Conservation (phyloP, 495 filamentous ascomycete genomes). For the Aspergillus kassunensis region DNA sequence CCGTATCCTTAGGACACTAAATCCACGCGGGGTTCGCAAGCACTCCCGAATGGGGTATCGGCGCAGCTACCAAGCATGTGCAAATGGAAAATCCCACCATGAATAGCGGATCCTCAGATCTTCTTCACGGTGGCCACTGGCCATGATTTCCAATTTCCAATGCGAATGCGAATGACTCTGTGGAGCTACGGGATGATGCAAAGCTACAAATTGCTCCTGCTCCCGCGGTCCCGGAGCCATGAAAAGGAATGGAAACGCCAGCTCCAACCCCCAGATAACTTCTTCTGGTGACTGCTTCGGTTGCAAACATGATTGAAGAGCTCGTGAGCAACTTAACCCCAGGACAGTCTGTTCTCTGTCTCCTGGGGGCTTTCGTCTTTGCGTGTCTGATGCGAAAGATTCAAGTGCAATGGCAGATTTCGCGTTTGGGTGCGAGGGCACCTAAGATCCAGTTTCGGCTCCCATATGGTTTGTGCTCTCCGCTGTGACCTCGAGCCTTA, state of each 20-base stretch:
- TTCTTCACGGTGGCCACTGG: too few relatives aligned
- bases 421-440: conserved; percentile 34
- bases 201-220: not conserved
- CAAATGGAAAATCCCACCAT: not conserved
- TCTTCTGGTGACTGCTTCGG: not conserved
- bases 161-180: not conserved
- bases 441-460: conserved; percentile 30
- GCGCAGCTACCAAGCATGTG: not conserved
- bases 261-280: not conserved
- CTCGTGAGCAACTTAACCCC: conserved; percentile 26
- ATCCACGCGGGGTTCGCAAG: conserved; percentile 31
- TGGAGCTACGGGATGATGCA: not conserved
- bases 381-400: conserved; percentile 27
- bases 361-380: conserved; percentile 24
- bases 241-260: not conserved
- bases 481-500: too few relatives aligned
- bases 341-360: conserved; percentile 22
- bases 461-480: conserved; percentile 29
- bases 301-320: conserved; percentile 36
- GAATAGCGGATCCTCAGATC: not conserved
- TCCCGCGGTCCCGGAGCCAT: not conserved
- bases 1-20: not conserved
- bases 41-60: conserved; percentile 23
- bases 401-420: conserved; percentile 30
- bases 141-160: not conserved